Evolutionary conservation across 257 asterid species (phyloP), one percentile per base, ranked within the genome.

Genomic region (Primulina tabacum): DNA sequence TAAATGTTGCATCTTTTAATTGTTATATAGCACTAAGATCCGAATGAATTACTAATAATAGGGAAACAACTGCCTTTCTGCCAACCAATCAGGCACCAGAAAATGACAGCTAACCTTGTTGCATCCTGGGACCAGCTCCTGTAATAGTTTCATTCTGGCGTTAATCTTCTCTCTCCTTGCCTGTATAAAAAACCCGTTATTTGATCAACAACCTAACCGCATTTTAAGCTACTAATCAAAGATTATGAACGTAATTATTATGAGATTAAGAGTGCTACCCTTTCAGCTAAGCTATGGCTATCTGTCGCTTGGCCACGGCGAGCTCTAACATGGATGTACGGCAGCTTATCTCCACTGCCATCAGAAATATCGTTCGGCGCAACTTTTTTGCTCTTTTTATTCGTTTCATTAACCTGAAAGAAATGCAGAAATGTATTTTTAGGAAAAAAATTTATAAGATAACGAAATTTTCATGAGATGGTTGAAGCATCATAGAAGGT

Each of bases 121-220:
- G 82, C 99, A 93, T 69, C 99, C 99, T 4, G 99, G 99, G 92
- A 90, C 99, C 88, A 93, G 92, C 72, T 93, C 97, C 68, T 89
- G 99, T 35, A 93, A 76, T 47, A 90, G 88, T 86, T 90, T 93
- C 99, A 93, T 90, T 72, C 97, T 84, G 28, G 92, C 97, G 79
- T 93, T 90, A 56, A 93, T 93, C 89, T 93, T 93, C 88, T 93
- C 97, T 81, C 99, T 90, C 81, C 99, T 93, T 11, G 99, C 99
- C 99, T 93, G 81, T 33, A 72, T 30, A 66, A 26, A 35, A 64
- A 56, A 53, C 68, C 33, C 24, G 17, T 43, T 67, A 29, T 57
- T 55, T 66, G 43, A 69, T 62, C 65, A 71, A 72, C 74, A 74
- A 28, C 73, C 62, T 30, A 63, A 75, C 18, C 52, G 71, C 57